Conservation (phyloP, 2,329 filamentous ascomycete genomes). For the Epichloe aotearoae region DNA sequence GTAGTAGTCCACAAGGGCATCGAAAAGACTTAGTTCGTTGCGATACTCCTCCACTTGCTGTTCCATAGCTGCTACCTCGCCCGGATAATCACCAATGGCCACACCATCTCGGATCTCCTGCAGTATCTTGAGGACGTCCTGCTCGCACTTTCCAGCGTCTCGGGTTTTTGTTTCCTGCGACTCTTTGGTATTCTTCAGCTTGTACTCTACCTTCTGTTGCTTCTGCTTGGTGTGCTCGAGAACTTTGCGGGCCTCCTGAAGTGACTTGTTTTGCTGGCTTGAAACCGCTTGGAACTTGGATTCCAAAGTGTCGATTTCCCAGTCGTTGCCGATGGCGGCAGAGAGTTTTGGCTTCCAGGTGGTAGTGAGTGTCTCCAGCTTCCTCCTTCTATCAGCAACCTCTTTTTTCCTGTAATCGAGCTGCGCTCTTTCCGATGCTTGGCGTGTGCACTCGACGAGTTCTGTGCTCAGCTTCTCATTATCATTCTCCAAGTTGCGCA, state of each 20-base stretch:
- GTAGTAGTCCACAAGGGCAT: slow-evolving; percentile 60
- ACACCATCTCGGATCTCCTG: slow-evolving; percentile 28
- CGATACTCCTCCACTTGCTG: slow-evolving; percentile 47
- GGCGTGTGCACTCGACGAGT: slow-evolving; percentile 66
- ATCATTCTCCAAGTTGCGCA: slow-evolving; percentile 58
- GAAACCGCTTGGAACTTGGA: slow-evolving; percentile 52
- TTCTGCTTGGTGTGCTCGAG: slow-evolving; percentile 61
- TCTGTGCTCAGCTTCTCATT: slow-evolving; percentile 64
- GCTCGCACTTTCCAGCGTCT: slow-evolving; percentile 49
- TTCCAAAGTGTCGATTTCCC: slow-evolving; percentile 60
- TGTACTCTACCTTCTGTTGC: slow-evolving; percentile 63
- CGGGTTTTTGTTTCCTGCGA: slow-evolving; percentile 49
- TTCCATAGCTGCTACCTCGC: slow-evolving; percentile 36
- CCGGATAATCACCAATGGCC: slow-evolving; percentile 40
- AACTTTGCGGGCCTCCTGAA: slow-evolving; percentile 53
- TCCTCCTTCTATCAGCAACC: slow-evolving; percentile 56
- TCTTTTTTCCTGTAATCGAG: slow-evolving; percentile 77
- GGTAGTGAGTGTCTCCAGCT: slow-evolving; percentile 61
- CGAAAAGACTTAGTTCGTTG: slow-evolving; percentile 56
- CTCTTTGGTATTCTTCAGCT: slow-evolving; percentile 52
- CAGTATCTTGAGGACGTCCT: slow-evolving; percentile 38
- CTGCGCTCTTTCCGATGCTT: slow-evolving; percentile 70
- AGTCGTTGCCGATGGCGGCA: slow-evolving; percentile 47
- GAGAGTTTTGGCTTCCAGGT: slow-evolving; percentile 63
- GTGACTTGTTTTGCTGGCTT: slow-evolving; percentile 39